phyloP scores from a whole-genome alignment of 345 rosid species.

The Gossypioides kirkii region DNA sequence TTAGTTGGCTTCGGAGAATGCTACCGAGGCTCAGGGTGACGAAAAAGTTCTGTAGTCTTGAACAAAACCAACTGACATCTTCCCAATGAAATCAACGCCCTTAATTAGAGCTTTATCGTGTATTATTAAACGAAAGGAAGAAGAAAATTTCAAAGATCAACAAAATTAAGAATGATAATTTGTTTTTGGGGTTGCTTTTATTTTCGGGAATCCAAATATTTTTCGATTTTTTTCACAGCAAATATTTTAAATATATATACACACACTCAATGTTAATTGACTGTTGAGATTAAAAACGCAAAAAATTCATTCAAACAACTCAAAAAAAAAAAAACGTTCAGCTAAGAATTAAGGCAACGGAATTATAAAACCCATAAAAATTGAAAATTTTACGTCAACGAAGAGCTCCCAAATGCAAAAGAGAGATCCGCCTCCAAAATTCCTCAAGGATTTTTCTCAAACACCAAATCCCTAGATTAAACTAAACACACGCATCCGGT shows the following conservation, averaged over 20 bases:
- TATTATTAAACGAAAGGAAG: not conserved
- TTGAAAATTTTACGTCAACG: not conserved
- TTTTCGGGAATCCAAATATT: not conserved
- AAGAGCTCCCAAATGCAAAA: slow-evolving; percentile 3
- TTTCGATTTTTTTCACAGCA: not conserved
- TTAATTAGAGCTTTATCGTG: not conserved
- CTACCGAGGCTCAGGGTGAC: not conserved
- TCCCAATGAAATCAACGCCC: not conserved
- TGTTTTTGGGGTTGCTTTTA: not conserved
- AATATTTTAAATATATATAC: not conserved
- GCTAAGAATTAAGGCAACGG: not conserved
- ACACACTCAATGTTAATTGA: not conserved
- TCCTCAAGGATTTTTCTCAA: not conserved
- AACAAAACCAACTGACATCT: not conserved
- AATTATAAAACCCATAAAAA: not conserved
- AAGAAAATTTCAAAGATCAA: not conserved
- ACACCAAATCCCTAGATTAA: not conserved
- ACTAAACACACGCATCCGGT: not conserved
- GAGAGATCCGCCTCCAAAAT: not conserved
- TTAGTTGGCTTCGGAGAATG: not conserved
- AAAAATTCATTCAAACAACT: not conserved
- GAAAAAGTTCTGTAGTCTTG: not conserved
- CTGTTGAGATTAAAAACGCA: not conserved
- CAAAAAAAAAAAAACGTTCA: not conserved
- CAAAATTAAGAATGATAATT: not conserved